A percentile compares a stretch with the other conserved stretches of the same genome.
phyloP scores from a whole-genome alignment of 179 eudicot species.

The Drosera spatulata region DNA sequence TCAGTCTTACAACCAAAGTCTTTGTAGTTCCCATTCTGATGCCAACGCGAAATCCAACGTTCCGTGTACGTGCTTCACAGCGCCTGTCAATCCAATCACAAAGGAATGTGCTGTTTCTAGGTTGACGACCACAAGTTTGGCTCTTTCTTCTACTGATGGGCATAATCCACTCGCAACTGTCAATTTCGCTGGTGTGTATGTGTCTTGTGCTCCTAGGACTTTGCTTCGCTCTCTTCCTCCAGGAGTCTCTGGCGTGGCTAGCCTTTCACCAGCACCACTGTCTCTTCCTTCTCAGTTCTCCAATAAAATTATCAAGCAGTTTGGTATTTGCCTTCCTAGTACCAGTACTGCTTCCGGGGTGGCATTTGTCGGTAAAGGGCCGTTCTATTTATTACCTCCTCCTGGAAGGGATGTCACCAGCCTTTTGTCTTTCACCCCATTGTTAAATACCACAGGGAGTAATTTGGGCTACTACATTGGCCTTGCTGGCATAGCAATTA shows the following conservation, averaged over 20 bases:
- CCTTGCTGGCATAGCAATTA: conserved; percentile 18
- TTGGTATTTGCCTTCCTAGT: conserved; percentile 23
- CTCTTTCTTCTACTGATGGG: conserved; percentile 16
- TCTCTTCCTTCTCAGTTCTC: conserved; percentile 19
- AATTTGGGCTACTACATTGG: conserved; percentile 29
- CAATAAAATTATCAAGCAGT: conserved; percentile 11
- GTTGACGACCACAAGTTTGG: conserved; percentile 11
- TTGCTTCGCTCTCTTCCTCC: conserved; percentile 14
- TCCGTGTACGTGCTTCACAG: conserved; percentile 13
- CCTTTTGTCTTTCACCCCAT: conserved; percentile 22
- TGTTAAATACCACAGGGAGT: conserved; percentile 13
- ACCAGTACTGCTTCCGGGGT: conserved; percentile 18
- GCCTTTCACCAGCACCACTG: conserved; percentile 17
- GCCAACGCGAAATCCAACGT: not conserved
- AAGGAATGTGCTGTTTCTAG: conserved; percentile 11
- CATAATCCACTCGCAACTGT: conserved; percentile 11
- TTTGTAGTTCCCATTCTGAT: not conserved
- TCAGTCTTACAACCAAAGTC: conserved; percentile 1
- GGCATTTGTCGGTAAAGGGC: conserved; percentile 41
- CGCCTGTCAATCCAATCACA: conserved; percentile 15
- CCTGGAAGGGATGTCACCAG: conserved; percentile 19
- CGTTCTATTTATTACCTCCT: conserved; percentile 25
- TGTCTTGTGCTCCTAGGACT: conserved; percentile 18
- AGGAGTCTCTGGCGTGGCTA: conserved; percentile 17
- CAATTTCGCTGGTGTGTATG: conserved; percentile 1